Evolutionary conservation across 2,329 filamentous ascomycete genomes (phyloP), one percentile per base, ranked within the genome.

Genomic region (Paecilomyces variotii): DNA sequence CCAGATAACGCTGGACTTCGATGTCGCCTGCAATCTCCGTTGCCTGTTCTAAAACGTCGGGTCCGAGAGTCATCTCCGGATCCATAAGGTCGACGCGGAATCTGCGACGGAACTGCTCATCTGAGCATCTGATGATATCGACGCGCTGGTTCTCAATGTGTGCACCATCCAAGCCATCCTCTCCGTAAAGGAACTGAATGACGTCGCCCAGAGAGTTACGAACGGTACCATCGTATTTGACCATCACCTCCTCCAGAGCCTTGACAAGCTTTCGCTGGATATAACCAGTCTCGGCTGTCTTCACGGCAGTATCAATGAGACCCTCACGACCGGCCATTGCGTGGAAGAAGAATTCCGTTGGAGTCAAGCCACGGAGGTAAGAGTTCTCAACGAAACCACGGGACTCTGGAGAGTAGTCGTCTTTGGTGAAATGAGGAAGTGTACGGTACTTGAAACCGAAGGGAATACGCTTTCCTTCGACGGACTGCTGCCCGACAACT

Each of bases 261-360:
- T 99, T 99, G 70, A 99, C 94, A 53, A 99, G 84, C 81, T 95
- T 91, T 78, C 94, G 90, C 77, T 99, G 95, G 64, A 99, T 99
- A 74, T 99, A 99, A 78, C 94, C 94, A 59, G 95, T 99, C 76
- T 99, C 95, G 24, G 94, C 94, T 64, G 94, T 99, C 84, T 99
- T 99, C 78, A 99, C 95, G 65, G 94, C 94, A 56, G 94, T 99
- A 83, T 99, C 94, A 68, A 99, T 99, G 57, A 99, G 83, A 96
- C 94, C 94, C 78, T 99, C 94, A 80, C 94, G 87, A 91, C 94
- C 94, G 82, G 94, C 94, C 94, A 99, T 99, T 71, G 94, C 94
- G 84, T 99, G 94, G 83, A 99, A 99, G 80, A 97, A 99, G 79
- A 99, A 99, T 67, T 99, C 94, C 0, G 90, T 88, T 0, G 94